Base-by-base conservation (phyloP, 371 early-diverging fungal genomes). In the Blakeslea trispora region DNA sequence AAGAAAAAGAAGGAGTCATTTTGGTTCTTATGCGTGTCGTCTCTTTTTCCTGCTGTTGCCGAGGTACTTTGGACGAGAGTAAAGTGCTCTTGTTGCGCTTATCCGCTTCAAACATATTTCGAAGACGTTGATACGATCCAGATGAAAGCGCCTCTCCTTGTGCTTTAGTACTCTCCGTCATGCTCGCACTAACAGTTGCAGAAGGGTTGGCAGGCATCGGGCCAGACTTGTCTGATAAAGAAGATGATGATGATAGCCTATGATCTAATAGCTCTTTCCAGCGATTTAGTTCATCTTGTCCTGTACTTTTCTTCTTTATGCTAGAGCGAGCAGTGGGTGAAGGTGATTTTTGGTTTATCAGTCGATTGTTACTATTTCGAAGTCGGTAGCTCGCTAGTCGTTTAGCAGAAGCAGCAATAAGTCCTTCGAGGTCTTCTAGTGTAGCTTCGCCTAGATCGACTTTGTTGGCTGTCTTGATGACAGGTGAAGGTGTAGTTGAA, bases 391-490 rank as follows among this genome's bases (percentile, higher is more conserved):
- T 71, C 15, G 73, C 75, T 18, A 71, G 53, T 48, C 75, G 50
- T 50, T 72, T 66, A 18, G 79, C 79, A 31, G 79, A 78, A 17
- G 73, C 73, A 18, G 79, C 79, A 61, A 78, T 78, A 17, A 78
- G 40, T 5, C 63, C 74, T 60, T 78, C 73, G 5, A 78, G 49
- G 53, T 75, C 75, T 44, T 77, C 77, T 31, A 77, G 49, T 1
- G 68, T 73, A 3, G 74, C 74, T 22, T 77, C 77, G 17, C 66
- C 71, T 34, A 68, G 54, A 57, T 69, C 69, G 14, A 69, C 50
- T 46, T 50, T 70, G n/a, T 43, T 18, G 28, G 3, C 7, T 28
- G 28, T 5, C 10, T 32, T 35, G 40, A 24, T 50, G 5, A 37
- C 11, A 22, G 43, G 40, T 1, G 42, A 53, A 23, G 56, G 6